These are phyloP conservation scores for Dorcoceras hygrometricum DNA, from an alignment of 257 asterid genomes.

Conservation along the genomic window DNA sequence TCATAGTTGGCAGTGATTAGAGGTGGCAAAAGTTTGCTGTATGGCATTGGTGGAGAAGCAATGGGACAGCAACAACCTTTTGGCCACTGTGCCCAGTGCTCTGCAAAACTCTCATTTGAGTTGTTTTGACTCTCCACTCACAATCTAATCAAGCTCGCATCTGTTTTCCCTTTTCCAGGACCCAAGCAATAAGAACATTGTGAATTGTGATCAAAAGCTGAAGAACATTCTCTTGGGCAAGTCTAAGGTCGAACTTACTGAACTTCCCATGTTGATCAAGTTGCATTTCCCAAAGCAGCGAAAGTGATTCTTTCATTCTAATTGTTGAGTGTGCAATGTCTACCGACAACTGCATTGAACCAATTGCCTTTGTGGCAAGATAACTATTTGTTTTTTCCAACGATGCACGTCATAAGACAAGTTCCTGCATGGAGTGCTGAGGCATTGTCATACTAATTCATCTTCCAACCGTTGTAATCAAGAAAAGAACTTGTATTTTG, in stretches of 20 bases:
- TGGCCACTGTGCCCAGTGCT: background rate
- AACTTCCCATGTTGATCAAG: conserved; percentile 78
- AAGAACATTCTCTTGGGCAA: conserved; percentile 77
- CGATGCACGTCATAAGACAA: background rate
- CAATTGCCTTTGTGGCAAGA: background rate
- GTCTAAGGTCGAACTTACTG: conserved; percentile 67
- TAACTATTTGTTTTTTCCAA: background rate
- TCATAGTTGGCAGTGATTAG: background rate
- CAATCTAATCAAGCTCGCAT: background rate
- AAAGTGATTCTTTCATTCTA: conserved; percentile 35
- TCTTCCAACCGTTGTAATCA: background rate
- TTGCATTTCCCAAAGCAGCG: conserved; percentile 78
- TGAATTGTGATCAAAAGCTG: conserved; percentile 80
- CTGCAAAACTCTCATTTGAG: conserved; percentile 3
- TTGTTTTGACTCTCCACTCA: conserved; percentile 3
- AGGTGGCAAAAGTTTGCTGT: background rate
- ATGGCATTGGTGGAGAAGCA: background rate
- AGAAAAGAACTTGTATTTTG: background rate
- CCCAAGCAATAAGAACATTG: conserved; percentile 64
- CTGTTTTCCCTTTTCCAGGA: conserved; percentile 39
- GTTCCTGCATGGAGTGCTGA: background rate
- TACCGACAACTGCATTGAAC: background rate
- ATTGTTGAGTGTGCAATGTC: conserved; percentile 4
- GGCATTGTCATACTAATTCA: background rate
- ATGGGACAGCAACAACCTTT: background rate